phyloP scores from a whole-genome alignment of 331 rosid genomes.

The Dryas integrifolia region DNA sequence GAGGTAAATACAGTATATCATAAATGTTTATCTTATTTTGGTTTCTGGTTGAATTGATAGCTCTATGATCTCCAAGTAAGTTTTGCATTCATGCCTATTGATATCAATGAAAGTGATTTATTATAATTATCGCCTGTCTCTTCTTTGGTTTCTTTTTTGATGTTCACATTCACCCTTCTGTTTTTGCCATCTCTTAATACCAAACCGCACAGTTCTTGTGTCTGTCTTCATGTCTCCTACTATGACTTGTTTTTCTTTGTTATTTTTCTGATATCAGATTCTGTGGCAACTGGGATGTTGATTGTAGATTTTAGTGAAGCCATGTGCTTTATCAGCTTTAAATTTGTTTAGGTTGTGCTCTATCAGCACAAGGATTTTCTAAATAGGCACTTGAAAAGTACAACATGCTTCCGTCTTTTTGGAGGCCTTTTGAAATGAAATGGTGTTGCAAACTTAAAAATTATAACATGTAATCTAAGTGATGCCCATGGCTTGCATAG shows the following conservation, averaged over 20 bases:
- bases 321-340: not conserved
- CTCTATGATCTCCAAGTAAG: not conserved
- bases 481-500: not conserved
- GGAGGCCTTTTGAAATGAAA: not conserved
- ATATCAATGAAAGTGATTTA: not conserved
- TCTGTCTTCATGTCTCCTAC: not conserved
- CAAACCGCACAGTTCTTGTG: not conserved
- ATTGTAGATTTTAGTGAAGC: not conserved
- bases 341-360: not conserved
- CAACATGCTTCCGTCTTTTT: not conserved
- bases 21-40: not conserved
- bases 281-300: not conserved
- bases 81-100: not conserved
- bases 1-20: conserved; percentile 52
- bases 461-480: not conserved
- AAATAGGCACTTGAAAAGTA: not conserved
- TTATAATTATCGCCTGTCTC: not conserved
- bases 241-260: not conserved
- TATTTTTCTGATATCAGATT: not conserved
- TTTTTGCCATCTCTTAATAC: not conserved
- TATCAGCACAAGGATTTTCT: not conserved
- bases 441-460: not conserved
- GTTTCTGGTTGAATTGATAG: conserved; percentile 18
- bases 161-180: not conserved
- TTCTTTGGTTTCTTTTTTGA: not conserved